These are phyloP conservation scores for Logfia minima DNA, from an alignment of 129 eudicot species.

Conservation along the genomic window DNA sequence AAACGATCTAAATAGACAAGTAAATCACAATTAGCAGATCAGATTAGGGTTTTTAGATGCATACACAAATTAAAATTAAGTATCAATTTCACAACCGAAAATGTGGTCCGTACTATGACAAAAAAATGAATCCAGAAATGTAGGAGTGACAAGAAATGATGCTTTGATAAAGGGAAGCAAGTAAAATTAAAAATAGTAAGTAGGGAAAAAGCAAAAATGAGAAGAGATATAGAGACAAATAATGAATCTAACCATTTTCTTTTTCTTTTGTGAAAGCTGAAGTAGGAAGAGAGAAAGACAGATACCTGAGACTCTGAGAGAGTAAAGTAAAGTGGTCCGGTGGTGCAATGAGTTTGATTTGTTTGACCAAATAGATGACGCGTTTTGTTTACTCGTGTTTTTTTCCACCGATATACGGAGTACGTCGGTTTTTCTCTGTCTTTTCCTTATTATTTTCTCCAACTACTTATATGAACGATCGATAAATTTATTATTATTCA, in stretches of 20 bases:
- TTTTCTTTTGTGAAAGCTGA: neutral
- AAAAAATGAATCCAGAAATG: neutral
- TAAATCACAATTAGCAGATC: neutral
- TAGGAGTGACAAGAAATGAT: neutral
- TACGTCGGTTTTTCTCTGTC: too few relatives aligned
- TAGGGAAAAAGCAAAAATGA: neutral
- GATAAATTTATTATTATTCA: too few relatives aligned
- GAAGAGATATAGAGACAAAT: neutral
- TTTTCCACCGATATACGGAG: conserved; percentile 12
- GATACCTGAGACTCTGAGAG: neutral
- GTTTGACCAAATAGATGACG: conserved; percentile 26
- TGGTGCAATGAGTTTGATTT: conserved; percentile 2
- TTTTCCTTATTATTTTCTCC: neutral
- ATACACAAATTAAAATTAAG: neutral
- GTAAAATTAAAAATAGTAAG: neutral
- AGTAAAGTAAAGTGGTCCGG: neutral
- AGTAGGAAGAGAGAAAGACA: neutral
- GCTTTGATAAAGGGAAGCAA: conserved; percentile 4
- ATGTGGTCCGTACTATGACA: neutral
- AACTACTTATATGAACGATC: too few relatives aligned
- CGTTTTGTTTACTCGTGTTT: conserved; percentile 21
- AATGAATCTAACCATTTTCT: neutral
- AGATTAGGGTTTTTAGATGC: neutral
- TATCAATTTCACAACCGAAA: neutral
- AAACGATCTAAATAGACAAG: neutral